Base-by-base conservation (phyloP, 768 basidiomycete genomes). In the Agaricus blazei region DNA sequence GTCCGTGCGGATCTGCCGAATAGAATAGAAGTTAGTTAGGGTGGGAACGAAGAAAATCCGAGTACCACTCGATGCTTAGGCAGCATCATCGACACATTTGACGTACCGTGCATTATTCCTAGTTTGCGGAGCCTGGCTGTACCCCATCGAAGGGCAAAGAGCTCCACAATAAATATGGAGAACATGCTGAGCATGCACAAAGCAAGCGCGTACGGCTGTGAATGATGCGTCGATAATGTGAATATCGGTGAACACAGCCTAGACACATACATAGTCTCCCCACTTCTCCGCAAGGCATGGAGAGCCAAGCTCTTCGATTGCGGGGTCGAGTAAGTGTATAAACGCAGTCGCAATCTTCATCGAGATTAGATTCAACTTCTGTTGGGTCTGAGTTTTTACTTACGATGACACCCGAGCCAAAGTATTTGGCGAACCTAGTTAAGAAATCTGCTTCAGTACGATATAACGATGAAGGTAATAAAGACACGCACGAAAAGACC, bases 391-490 rank as follows among this genome's bases (percentile, higher is more conserved):
- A 34, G 36, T 45, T 47, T 14, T 42, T 37, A 73, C 85, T 62
- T 56, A 90, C 88, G 62, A 91, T 91, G 48, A 92, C 88, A 26
- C 93, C 93, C 11, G 90, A 92, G 26, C 93, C 93, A 69, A 95
- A 94, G 54, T 34, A 34, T 34, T 34, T 34, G 34, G 34, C 34
- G 34, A 34, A 34, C 34, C 34, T 34, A 34, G 3, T 8, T 11
- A 34, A 34, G 11, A 2, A 34, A 34, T 34, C 5, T 11, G 34
- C 11, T 34, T 34, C 34, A 34, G 5, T 34, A 34, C 34, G 11
- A 11, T 11, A 11, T 2, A 11, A 34, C 11, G 11, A 34, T 34
- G 11, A 11, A 34, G 34, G 34, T 2, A 34, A 34, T 6, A 34
- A 34, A 34, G 11, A 11, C 11, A 11, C 34, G 34, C 11, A 34